A percentile compares a stretch with the other conserved stretches of the same genome.
Evolutionary conservation across 2,329 filamentous ascomycete genomes (phyloP).

Genomic region (Ascosphaera pollenicola): DNA sequence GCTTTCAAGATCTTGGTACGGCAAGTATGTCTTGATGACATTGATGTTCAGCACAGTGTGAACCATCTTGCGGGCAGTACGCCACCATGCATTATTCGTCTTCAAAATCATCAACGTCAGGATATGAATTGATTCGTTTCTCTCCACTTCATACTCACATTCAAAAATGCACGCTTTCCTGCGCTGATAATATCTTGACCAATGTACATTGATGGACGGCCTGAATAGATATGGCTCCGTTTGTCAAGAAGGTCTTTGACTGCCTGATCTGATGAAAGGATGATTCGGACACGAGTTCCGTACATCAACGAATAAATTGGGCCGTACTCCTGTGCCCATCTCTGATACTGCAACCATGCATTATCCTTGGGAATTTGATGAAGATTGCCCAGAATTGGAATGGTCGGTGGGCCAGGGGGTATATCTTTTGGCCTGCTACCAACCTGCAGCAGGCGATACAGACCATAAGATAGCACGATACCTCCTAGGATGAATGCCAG

Average conservation of each 20-base stretch:
- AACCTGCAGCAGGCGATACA: slow-evolving; percentile 6
- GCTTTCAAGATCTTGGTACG: slow-evolving; percentile 34
- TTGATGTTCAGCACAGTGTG: slow-evolving; percentile 27
- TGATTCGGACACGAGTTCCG: slow-evolving; percentile 25
- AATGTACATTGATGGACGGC: slow-evolving; percentile 24
- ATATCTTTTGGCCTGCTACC: slow-evolving; percentile 12
- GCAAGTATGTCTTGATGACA: slow-evolving; percentile 26
- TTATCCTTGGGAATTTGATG: slow-evolving; percentile 25
- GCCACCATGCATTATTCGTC: not conserved
- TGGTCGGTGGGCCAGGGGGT: slow-evolving; percentile 29
- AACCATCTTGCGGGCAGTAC: slow-evolving; percentile 12
- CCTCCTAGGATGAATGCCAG: not conserved
- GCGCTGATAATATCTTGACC: slow-evolving; percentile 12
- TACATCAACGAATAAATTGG: slow-evolving; percentile 30
- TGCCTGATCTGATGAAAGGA: slow-evolving; percentile 23
- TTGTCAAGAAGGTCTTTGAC: slow-evolving; percentile 32
- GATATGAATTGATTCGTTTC: not conserved
- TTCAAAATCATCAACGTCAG: not conserved
- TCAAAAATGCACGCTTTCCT: not conserved
- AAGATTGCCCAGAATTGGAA: slow-evolving; percentile 30
- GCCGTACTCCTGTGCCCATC: slow-evolving; percentile 31
- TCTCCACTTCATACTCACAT: not conserved
- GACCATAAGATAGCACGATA: not conserved
- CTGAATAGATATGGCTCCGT: slow-evolving; percentile 27
- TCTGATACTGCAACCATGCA: slow-evolving; percentile 25